Evolutionary conservation across 352 stramenopile genomes (phyloP).

Genomic region (Globisporangium megalacanthum): DNA sequence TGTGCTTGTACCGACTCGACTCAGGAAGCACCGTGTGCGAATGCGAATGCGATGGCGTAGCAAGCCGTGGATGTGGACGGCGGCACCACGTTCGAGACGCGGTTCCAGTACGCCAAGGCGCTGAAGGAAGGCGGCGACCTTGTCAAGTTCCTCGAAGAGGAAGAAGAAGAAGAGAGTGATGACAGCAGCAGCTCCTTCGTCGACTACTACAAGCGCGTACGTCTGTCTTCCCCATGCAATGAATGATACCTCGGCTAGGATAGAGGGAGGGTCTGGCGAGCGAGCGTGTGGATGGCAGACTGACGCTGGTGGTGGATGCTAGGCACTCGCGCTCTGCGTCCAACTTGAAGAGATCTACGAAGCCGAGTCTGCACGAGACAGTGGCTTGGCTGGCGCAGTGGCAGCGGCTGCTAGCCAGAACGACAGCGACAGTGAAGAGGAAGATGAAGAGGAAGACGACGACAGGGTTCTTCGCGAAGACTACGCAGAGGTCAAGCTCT

Average conservation of each 20-base stretch:
- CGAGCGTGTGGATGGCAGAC: no score
- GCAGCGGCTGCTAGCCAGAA: background rate
- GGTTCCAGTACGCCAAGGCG: slow-evolving; percentile 76
- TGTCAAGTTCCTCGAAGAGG: slow-evolving; percentile 47
- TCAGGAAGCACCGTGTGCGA: background rate
- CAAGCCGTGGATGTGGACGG: slow-evolving; percentile 75
- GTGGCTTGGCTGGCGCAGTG: background rate
- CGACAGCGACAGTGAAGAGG: slow-evolving; percentile 7
- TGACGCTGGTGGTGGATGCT: no score
- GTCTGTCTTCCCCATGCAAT: background rate
- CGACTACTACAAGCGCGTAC: slow-evolving; percentile 17
- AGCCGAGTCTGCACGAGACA: slow-evolving; percentile 6
- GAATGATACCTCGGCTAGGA: background rate
- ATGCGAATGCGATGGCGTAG: slow-evolving; percentile 9
- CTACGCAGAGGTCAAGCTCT: slow-evolving; percentile 48
- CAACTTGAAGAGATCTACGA: slow-evolving; percentile 39
- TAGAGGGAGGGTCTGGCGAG: no score
- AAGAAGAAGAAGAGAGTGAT: slow-evolving; percentile 7
- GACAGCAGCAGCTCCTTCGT: slow-evolving; percentile 3
- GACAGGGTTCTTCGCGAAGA: slow-evolving; percentile 40
- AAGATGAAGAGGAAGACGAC: slow-evolving; percentile 30
- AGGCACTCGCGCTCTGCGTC: slow-evolving; percentile 22
- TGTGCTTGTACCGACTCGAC: no score
- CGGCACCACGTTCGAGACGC: slow-evolving; percentile 76
- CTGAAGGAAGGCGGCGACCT: slow-evolving; percentile 67